phyloP scores from a whole-genome alignment of 2,329 filamentous ascomycete species.

The Didymella lethalis region DNA sequence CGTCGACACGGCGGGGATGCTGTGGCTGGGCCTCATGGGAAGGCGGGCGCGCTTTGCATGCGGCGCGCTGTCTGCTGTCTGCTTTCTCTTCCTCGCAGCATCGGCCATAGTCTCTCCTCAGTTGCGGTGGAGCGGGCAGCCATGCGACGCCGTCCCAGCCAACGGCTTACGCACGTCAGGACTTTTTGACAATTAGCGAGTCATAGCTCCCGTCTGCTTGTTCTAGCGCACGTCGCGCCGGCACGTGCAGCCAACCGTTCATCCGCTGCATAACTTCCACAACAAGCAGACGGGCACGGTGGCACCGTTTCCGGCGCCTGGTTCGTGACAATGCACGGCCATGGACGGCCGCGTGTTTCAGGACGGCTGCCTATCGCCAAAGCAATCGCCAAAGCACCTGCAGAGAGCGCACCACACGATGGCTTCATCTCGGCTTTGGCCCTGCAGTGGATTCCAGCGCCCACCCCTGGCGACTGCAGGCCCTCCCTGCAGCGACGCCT shows the following conservation, averaged over 20 bases:
- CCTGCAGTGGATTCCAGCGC: conserved; percentile 19
- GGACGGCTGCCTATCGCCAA: conserved; percentile 13
- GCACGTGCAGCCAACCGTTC: conserved; percentile 24
- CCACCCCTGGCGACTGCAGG: conserved; percentile 30
- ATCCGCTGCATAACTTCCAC: conserved; percentile 21
- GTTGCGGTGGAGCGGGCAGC: conserved; percentile 12
- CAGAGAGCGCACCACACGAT: conserved; percentile 20
- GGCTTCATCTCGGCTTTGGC: conserved; percentile 16
- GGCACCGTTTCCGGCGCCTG: conserved; percentile 6
- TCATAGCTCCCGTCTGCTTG: conserved; percentile 16
- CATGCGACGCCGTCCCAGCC: conserved; percentile 23
- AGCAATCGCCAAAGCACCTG: conserved; percentile 17
- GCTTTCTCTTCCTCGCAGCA: conserved; percentile 37
- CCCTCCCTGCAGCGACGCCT: conserved; percentile 34
- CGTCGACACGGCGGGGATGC: conserved; percentile 42
- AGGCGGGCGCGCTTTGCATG: conserved; percentile 40
- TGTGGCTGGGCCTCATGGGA: conserved; percentile 34
- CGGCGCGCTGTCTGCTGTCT: conserved; percentile 22
- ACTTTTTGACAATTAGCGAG: conserved; percentile 20
- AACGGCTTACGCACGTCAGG: conserved; percentile 15
- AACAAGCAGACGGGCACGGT: conserved; percentile 15
- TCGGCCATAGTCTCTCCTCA: conserved; percentile 29
- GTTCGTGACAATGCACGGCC: conserved; percentile 12
- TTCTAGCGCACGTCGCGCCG: conserved; percentile 19
- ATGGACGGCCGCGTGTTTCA: conserved; percentile 19